Evolutionary conservation across 768 basidiomycete genomes (phyloP).

Genomic region (Boletellus ananas): DNA sequence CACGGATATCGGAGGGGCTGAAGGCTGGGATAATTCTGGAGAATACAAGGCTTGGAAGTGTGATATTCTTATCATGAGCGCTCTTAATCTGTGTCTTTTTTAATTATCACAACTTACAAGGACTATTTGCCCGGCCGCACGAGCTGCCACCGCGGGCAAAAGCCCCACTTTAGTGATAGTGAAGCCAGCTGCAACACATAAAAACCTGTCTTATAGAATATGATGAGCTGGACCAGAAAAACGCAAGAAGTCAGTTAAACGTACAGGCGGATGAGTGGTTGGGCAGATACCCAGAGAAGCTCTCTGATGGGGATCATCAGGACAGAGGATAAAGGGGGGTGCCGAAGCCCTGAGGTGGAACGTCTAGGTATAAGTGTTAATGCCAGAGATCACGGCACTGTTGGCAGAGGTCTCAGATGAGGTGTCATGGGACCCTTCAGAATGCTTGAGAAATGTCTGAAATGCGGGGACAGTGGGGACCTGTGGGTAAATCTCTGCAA

Average conservation of each 20-base stretch:
- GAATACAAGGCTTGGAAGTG: constrained; percentile 63
- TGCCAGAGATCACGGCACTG: neutral
- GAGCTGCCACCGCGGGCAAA: constrained; percentile 54
- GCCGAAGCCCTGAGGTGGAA: neutral
- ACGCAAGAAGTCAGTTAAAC: constrained; percentile 18
- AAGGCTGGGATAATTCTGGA: constrained; percentile 71
- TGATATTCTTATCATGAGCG: constrained; percentile 42
- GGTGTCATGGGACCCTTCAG: neutral
- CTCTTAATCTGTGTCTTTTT: neutral
- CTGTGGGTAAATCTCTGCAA: neutral
- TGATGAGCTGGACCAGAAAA: neutral
- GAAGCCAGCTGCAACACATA: constrained; percentile 55
- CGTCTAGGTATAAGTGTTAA: constrained; percentile 5
- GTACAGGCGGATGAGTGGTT: constrained; percentile 58
- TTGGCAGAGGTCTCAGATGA: neutral
- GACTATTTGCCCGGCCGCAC: constrained; percentile 56
- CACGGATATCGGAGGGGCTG: constrained; percentile 49
- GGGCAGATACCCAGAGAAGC: constrained; percentile 60
- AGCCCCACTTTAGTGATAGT: constrained; percentile 56
- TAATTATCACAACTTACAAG: constrained; percentile 34
- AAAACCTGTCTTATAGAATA: constrained; percentile 36
- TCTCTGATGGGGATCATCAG: constrained; percentile 36
- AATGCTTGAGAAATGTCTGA: neutral
- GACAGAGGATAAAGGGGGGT: neutral
- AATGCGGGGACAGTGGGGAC: neutral